Evolutionary conservation across 1,284 basidiomycete species (phyloP).

Genomic region (Melampsora larici-populina): DNA sequence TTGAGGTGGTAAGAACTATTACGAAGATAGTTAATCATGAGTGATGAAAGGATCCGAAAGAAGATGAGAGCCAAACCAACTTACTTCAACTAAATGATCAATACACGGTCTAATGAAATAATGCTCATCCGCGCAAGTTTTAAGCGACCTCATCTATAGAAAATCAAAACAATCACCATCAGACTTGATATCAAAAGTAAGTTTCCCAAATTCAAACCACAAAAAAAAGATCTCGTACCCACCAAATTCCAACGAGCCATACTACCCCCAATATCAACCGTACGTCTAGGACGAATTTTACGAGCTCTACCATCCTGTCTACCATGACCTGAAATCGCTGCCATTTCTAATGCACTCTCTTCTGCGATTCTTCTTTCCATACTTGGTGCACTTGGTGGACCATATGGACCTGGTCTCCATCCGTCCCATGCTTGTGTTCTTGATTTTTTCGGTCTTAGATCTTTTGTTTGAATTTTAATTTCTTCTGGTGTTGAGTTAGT

Average conservation of each 20-base stretch:
- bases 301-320: constrained; percentile 38
- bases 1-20: constrained; percentile 80
- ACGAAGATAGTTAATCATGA: constrained; percentile 14
- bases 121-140: constrained; percentile 37
- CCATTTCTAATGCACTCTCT: constrained; percentile 40
- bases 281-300: constrained; percentile 40
- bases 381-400: constrained; percentile 30
- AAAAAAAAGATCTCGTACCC: background rate
- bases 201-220: background rate
- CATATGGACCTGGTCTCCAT: constrained; percentile 38
- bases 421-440: constrained; percentile 34
- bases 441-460: constrained; percentile 17
- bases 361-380: constrained; percentile 35
- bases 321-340: constrained; percentile 37
- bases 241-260: constrained; percentile 37
- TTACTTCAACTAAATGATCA: constrained; percentile 50
- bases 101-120: constrained; percentile 43
- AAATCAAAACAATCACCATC: background rate
- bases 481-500: no score
- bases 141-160: constrained; percentile 34
- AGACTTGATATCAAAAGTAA: background rate
- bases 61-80: constrained; percentile 16
- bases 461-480: constrained; percentile 1
- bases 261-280: constrained; percentile 38
- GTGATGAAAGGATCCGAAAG: constrained; percentile 13